Evolutionary conservation across 176 grass and related monocot genomes (phyloP).

Genomic region (Oryza meyeriana): DNA sequence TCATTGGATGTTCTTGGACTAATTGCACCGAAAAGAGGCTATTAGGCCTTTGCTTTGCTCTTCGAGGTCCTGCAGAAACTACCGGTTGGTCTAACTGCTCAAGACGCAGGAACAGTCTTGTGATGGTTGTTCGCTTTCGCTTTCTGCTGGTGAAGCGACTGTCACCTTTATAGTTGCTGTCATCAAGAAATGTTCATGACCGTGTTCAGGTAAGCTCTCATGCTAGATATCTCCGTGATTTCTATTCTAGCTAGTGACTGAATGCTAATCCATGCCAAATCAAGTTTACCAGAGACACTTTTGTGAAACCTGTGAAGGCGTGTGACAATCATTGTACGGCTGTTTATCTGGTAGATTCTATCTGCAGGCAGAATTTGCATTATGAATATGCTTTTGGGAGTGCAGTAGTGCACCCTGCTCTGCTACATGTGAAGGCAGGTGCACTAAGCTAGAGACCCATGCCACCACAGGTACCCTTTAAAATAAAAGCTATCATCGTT

Average conservation of each 20-base stretch:
- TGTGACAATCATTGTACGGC: background rate
- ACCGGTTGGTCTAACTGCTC: slow-evolving; percentile 26
- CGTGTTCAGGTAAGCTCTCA: background rate
- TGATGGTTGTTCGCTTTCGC: slow-evolving; percentile 26
- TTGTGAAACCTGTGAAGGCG: background rate
- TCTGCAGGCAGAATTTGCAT: background rate
- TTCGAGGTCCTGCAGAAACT: slow-evolving; percentile 20
- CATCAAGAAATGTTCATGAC: slow-evolving; percentile 1
- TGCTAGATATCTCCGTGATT: background rate
- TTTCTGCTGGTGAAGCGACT: slow-evolving; percentile 22
- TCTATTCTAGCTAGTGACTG: background rate
- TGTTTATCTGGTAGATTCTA: slow-evolving; percentile 19
- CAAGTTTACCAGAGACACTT: background rate
- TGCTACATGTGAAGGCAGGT: background rate
- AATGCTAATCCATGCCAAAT: background rate
- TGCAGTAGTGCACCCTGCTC: background rate
- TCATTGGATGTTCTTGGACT: background rate
- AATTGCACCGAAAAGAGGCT: background rate
- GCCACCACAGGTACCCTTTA: background rate
- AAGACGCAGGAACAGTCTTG: slow-evolving; percentile 30
- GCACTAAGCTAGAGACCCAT: background rate
- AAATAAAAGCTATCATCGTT: slow-evolving; percentile 18
- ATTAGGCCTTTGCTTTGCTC: background rate
- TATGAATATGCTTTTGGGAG: background rate
- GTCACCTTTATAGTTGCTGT: slow-evolving; percentile 1